A percentile compares a stretch with the other conserved stretches of the same genome.
phyloP scores from a whole-genome alignment of 1,139 yeast species.

The Yamadazyma atmosphaerica region DNA sequence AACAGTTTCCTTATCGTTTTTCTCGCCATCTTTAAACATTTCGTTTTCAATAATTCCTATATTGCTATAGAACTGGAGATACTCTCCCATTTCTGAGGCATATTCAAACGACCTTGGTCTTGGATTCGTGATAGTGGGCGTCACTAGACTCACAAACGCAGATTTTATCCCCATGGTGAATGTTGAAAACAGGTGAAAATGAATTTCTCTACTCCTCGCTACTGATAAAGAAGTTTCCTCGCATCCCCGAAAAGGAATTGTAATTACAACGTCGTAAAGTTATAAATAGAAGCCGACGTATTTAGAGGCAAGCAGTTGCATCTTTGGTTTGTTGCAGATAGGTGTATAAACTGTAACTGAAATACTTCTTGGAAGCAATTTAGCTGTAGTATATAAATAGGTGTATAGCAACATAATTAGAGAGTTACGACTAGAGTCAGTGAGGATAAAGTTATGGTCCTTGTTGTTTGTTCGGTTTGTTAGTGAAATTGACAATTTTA shows the following conservation, averaged over 20 bases:
- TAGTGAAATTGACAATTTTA: too few relatives aligned
- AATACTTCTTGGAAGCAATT: too few relatives aligned
- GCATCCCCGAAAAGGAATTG: too few relatives aligned
- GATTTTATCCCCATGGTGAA: slow-evolving; percentile 13
- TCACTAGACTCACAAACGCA: slow-evolving; percentile 12
- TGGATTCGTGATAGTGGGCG: slow-evolving; percentile 17
- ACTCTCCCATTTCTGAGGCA: slow-evolving; percentile 5
- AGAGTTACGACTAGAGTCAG: too few relatives aligned
- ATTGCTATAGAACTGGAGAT: slow-evolving; percentile 5
- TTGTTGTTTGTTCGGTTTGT: too few relatives aligned
- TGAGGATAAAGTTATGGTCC: too few relatives aligned
- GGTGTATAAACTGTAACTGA: too few relatives aligned
- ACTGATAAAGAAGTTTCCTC: too few relatives aligned
- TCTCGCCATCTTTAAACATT: background rate
- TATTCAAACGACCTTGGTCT: slow-evolving; percentile 5
- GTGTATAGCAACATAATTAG: too few relatives aligned
- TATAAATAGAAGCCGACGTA: slow-evolving; percentile 1
- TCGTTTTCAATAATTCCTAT: slow-evolving; percentile 5
- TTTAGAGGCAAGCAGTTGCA: background rate
- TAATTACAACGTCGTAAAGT: background rate
- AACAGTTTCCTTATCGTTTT: slow-evolving; percentile 5
- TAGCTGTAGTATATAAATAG: too few relatives aligned
- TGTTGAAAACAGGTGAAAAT: background rate
- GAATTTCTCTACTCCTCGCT: background rate
- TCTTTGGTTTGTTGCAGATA: too few relatives aligned